Base-by-base conservation (phyloP, 495 filamentous ascomycete genomes). In the Penicillium manginii region DNA sequence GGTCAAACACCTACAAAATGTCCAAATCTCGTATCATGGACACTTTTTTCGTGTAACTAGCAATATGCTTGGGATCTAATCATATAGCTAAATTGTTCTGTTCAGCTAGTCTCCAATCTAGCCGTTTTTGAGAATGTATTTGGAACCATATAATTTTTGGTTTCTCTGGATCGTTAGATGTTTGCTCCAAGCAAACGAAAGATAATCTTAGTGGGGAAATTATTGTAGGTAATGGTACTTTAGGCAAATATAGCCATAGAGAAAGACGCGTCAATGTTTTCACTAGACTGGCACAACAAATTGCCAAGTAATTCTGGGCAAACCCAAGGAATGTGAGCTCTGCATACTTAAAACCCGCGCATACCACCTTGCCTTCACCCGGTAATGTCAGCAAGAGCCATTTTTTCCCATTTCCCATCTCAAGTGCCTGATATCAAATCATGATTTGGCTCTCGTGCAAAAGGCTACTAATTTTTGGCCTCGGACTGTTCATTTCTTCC, bases 401-500 rank as follows among this genome's bases (percentile, higher is more conserved):
- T 4, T 43, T 6, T 43, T 43, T 19, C 9, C 17, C 4, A 18
- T 43, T n/a, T 18, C 17, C 6, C 0, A 43, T 43, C 15, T 18
- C 40, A 3, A 21, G 40, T 17, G 40, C 17, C n/a, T 10, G 17
- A 18, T 43, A 43, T 43, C 14, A 43, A 47, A 47, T n/a, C 18
- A 47, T 47, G 45, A 19, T 26, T 14, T 47, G 45, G 11, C 22
- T 47, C 1, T 14, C 45, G 21, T 9, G 3, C 22, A 47, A 47
- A 47, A 26, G 18, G 15, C 18, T 47, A 21, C n/a, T n/a, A 3
- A 22, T 47, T 14, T 8, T 47, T 21, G 19, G 18, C 1, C 22
- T 47, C 21, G 10, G 9, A 12, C 21, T 47, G 18, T 47, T 47
- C 23, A 22, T 45, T 43, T 40, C 59, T 8, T 49, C 51, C 18